Base-by-base conservation (phyloP, 257 asterid genomes). In the Schizonepeta tenuifolia region DNA sequence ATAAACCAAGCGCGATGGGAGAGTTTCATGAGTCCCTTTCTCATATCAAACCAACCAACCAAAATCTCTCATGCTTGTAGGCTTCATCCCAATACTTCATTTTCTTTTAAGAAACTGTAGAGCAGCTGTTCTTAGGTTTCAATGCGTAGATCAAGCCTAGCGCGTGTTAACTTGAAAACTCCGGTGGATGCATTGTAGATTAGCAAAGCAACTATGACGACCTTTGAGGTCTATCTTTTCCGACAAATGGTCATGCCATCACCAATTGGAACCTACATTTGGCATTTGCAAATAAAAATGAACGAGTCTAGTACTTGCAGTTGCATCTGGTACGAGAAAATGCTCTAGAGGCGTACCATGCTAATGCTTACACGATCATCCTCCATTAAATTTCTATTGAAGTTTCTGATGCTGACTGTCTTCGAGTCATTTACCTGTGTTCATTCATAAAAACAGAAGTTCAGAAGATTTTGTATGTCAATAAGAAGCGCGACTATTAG, bases 241-340 rank as follows among this genome's bases (percentile, higher is more conserved):
- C 83, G 77, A 69, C 98, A 90, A 20, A 92, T 85, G 20, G 96
- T 90, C 88, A 92, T 86, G 67, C 98, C 96, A 77, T 92, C 98
- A 15, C 98, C 98, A 36, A 92, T 77, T 6, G 98, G 96, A 79
- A 90, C 91, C 96, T 90, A 28, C 63, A 58, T 18, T 67, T 9
- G n/a, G 2, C 14, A 61, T 33, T 69, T 36, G 20, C 15, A 2
- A 44, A 69, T 8, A 26, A n/a, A 59, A 44, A 35, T 47, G 40
- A 64, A 35, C 14, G 51, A 64, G 55, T 14, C 57, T 31, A 20
- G 12, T 18, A 10, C 63, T 50, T 43, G 56, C 20, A 10, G 59
- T 50, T 43, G 56, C 20, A 33, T 15, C 43, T 0, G 2, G 47
- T 43, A 50, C 40, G 44, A 18, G 26, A 46, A 56, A 24, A 67